Evolutionary conservation across 2,329 filamentous ascomycete genomes (phyloP).

Genomic region (Calonectria hongkongensis): DNA sequence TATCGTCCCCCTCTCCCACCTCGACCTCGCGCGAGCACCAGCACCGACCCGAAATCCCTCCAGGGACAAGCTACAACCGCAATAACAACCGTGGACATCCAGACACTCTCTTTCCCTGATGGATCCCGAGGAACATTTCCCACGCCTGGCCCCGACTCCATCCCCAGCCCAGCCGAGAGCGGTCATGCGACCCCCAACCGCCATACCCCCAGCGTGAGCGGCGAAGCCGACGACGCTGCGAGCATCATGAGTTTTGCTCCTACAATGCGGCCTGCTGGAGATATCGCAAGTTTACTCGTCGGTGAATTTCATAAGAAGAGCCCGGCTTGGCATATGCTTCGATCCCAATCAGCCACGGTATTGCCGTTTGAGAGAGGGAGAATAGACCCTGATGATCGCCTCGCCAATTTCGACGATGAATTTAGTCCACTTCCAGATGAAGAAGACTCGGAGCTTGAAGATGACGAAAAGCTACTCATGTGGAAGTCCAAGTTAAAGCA

Average conservation of each 20-base stretch:
- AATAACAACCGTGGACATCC: slow-evolving; percentile 86
- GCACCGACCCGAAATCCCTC: slow-evolving; percentile 63
- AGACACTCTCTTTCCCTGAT: slow-evolving; percentile 84
- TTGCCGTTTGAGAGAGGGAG: slow-evolving; percentile 76
- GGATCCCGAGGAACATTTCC: slow-evolving; percentile 79
- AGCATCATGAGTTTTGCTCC: slow-evolving; percentile 81
- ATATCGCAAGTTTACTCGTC: slow-evolving; percentile 88
- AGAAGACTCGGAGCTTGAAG: slow-evolving; percentile 62
- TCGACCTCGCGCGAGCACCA: slow-evolving; percentile 63
- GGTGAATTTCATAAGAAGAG: slow-evolving; percentile 81
- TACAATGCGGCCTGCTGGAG: slow-evolving; percentile 77
- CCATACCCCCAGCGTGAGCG: slow-evolving; percentile 56
- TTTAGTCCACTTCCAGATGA: slow-evolving; percentile 84
- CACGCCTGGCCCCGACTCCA: slow-evolving; percentile 59
- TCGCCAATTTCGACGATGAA: slow-evolving; percentile 83
- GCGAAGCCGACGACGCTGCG: slow-evolving; percentile 77
- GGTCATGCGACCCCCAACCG: slow-evolving; percentile 63
- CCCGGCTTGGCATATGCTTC: slow-evolving; percentile 81
- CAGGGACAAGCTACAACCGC: slow-evolving; percentile 87
- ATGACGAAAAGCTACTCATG: slow-evolving; percentile 77
- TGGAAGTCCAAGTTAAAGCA: slow-evolving; percentile 98
- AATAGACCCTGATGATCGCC: slow-evolving; percentile 68
- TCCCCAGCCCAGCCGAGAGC: slow-evolving; percentile 63
- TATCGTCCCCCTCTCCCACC: slow-evolving; percentile 75
- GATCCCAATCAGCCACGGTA: slow-evolving; percentile 75